Evolutionary conservation across 1,284 basidiomycete genomes (phyloP).

Genomic region (Sanghuangporus sanghuang): DNA sequence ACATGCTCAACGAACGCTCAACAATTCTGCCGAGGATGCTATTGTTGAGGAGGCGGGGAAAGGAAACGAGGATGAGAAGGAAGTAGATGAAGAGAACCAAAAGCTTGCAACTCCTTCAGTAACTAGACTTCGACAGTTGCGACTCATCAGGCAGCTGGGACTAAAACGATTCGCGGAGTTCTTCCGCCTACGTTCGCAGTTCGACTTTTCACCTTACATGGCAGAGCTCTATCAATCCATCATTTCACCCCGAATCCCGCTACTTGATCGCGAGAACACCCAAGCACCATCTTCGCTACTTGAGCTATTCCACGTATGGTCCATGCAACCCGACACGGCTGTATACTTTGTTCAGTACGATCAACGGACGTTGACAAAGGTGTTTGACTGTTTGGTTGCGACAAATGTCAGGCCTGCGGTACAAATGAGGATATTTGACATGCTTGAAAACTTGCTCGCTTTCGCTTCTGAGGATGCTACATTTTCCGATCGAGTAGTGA

Average conservation of each 20-base stretch:
- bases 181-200: slow-evolving; percentile 67
- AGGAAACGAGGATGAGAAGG: slow-evolving; percentile 26
- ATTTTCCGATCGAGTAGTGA: slow-evolving; percentile 56
- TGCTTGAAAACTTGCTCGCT: slow-evolving; percentile 71
- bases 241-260: slow-evolving; percentile 78
- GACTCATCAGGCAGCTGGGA: slow-evolving; percentile 76
- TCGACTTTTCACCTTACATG: slow-evolving; percentile 77
- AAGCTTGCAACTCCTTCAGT: slow-evolving; percentile 21
- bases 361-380: slow-evolving; percentile 61
- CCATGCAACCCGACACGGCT: slow-evolving; percentile 53
- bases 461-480: slow-evolving; percentile 47
- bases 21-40: slow-evolving; percentile 28
- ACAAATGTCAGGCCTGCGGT: slow-evolving; percentile 86
- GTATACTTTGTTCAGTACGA: slow-evolving; percentile 71
- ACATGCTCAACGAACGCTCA: slow-evolving; percentile 49
- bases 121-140: slow-evolving; percentile 27
- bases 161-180: slow-evolving; percentile 88
- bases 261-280: slow-evolving; percentile 81
- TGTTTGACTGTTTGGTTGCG: slow-evolving; percentile 80
- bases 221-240: slow-evolving; percentile 61
- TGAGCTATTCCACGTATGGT: slow-evolving; percentile 84
- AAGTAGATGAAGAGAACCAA: slow-evolving; percentile 30
- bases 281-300: slow-evolving; percentile 90
- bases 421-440: slow-evolving; percentile 79
- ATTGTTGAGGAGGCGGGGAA: slow-evolving; percentile 32